Conservation (phyloP, 306 rosid genomes). For the Oxytropis ochrocephala region DNA sequence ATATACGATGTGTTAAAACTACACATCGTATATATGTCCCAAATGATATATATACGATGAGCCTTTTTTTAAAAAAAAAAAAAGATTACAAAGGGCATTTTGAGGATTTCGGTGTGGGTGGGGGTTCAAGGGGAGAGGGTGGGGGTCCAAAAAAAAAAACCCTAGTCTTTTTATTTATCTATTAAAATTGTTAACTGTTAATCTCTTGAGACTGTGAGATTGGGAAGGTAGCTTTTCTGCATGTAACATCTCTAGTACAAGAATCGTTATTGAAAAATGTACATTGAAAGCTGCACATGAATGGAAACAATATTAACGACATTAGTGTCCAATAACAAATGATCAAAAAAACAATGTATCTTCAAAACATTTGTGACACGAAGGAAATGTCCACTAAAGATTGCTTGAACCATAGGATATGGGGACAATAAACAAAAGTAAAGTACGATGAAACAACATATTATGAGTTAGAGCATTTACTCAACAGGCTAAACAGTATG, state of each 20-base stretch:
- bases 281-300: background rate
- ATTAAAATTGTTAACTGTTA: too few relatives aligned
- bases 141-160: too few relatives aligned
- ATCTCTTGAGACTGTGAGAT: too few relatives aligned
- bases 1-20: too few relatives aligned
- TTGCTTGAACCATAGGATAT: background rate
- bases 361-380: background rate
- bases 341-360: constrained; percentile 4
- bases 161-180: too few relatives aligned
- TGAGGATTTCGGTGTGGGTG: too few relatives aligned
- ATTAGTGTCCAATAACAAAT: constrained; percentile 7
- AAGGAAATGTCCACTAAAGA: background rate
- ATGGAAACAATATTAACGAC: background rate
- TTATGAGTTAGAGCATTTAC: background rate
- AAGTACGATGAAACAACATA: background rate
- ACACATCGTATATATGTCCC: too few relatives aligned
- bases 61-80: too few relatives aligned
- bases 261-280: background rate
- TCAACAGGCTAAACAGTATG: background rate
- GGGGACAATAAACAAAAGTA: background rate
- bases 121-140: too few relatives aligned
- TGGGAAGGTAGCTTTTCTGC: too few relatives aligned
- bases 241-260: background rate
- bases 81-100: too few relatives aligned
- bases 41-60: too few relatives aligned